phyloP scores from a whole-genome alignment of 257 asterid species.

The Ophiorrhiza pumila region DNA sequence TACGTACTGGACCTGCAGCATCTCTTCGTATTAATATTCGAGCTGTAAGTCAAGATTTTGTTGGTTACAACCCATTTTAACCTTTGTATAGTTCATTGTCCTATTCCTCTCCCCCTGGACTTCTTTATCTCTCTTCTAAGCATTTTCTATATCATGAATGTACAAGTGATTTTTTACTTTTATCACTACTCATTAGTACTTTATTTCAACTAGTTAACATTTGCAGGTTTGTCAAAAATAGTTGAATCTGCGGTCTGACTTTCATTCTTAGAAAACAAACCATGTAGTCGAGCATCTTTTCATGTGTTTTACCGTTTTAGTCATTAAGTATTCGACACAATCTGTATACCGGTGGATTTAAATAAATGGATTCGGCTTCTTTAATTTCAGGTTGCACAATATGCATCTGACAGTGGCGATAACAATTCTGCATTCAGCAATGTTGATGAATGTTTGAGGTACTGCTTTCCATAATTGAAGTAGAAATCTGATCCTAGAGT shows the following conservation, averaged over 20 bases:
- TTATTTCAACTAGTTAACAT: neutral
- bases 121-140: neutral
- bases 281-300: too few relatives aligned
- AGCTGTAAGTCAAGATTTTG: conserved; percentile 64
- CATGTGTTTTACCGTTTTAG: neutral
- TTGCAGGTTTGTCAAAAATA: neutral
- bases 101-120: neutral
- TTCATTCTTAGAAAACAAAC: too few relatives aligned
- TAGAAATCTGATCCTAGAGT: neutral
- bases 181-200: too few relatives aligned
- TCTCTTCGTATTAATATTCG: conserved; percentile 91
- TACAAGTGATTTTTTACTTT: neutral
- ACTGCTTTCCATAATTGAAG: conserved; percentile 18
- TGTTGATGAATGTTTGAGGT: conserved; percentile 93
- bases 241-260: too few relatives aligned
- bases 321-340: too few relatives aligned
- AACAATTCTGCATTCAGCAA: conserved; percentile 61
- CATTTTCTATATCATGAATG: neutral
- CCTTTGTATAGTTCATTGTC: neutral
- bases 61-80: neutral
- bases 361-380: neutral
- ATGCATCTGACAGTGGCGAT: conserved; percentile 83
- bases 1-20: conserved; percentile 91
- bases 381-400: conserved; percentile 77
- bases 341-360: neutral